Base-by-base conservation (phyloP, 192 early-diverging fungal genomes). In the Lobosporangium transversale region DNA sequence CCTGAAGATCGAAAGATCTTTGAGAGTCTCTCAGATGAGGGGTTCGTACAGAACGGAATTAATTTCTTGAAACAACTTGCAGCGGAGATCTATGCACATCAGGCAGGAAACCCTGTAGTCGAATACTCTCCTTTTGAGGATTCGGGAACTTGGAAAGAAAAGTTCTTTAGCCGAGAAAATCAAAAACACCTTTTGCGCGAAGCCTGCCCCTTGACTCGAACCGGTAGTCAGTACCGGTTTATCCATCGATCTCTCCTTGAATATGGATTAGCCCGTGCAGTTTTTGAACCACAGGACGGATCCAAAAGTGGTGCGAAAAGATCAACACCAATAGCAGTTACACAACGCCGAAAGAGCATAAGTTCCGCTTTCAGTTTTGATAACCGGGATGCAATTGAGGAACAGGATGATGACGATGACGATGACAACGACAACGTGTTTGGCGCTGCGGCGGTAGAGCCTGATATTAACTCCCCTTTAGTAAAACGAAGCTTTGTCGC, bases 331-430 rank as follows among this genome's bases (percentile, higher is more conserved):
- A 11, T 5, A 33, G 0, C 17, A 31, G 6, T 0, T 0, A 9
- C 26, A 29, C 36, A 33, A 15, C 60, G 60, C 1, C 50, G 61
- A 9, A 23, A 18, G 7, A 63, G 61, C 42, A 26, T 49, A 17
- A 9, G 20, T 20, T 61, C 44, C 15, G n/a, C n/a, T n/a, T 27
- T 24, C n/a, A 63, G 61, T 24, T 63, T 63, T 21, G 47, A 62
- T 4, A 21, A 33, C 15, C 10, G n/a, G 3, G 2, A 12, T 1
- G 20, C 17, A n/a, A 17, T 10, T 2, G 48, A 50, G 18, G 32
- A 62, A 12, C 2, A 33, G 1, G 35, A 0, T 32, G 26, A 7
- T 32, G 26, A 27, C 59, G 59, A n/a, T 2, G n/a, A 35, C n/a
- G n/a, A n/a, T n/a, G n/a, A n/a, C n/a, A n/a, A n/a, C n/a, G n/a